Percentiles rank a stretch among this genome's conserved stretches.
phyloP scores from a whole-genome alignment of 805 yeast genomes.

The Cephaloascus albidus region DNA sequence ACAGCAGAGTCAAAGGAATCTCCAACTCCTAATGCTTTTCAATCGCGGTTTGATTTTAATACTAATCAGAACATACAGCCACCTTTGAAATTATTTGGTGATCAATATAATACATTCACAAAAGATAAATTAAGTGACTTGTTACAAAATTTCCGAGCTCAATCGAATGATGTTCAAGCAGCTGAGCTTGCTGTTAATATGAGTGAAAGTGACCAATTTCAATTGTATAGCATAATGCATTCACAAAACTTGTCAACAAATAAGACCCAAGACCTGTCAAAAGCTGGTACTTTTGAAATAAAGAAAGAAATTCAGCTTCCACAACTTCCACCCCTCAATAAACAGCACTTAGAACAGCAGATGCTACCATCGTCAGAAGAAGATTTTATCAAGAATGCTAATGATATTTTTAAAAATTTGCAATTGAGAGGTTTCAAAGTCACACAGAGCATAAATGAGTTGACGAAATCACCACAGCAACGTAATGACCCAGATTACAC shows the following conservation, averaged over 20 bases:
- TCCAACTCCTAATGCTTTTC: not conserved
- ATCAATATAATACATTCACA: not conserved
- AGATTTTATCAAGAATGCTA: slow-evolving; percentile 1
- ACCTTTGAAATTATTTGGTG: not conserved
- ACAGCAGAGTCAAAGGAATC: not conserved
- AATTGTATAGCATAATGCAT: too few species aligned
- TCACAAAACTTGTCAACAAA: not conserved
- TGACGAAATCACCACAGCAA: not conserved
- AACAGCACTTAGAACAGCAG: too few species aligned
- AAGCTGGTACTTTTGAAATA: too few species aligned
- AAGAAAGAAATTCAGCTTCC: too few species aligned
- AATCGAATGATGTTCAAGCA: not conserved
- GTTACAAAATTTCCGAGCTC: not conserved
- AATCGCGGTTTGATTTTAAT: too few species aligned
- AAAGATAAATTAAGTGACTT: not conserved
- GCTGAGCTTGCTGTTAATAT: not conserved
- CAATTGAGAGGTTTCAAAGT: not conserved
- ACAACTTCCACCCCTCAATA: too few species aligned
- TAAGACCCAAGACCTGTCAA: not conserved
- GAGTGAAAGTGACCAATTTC: not conserved
- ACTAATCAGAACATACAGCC: too few species aligned
- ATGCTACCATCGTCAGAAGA: not conserved
- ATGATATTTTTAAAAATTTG: not conserved
- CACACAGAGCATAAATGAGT: not conserved
- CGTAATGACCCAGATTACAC: not conserved